Conservation (phyloP, 2,329 filamentous ascomycete genomes). For the Magnaporthiopsis poae region DNA sequence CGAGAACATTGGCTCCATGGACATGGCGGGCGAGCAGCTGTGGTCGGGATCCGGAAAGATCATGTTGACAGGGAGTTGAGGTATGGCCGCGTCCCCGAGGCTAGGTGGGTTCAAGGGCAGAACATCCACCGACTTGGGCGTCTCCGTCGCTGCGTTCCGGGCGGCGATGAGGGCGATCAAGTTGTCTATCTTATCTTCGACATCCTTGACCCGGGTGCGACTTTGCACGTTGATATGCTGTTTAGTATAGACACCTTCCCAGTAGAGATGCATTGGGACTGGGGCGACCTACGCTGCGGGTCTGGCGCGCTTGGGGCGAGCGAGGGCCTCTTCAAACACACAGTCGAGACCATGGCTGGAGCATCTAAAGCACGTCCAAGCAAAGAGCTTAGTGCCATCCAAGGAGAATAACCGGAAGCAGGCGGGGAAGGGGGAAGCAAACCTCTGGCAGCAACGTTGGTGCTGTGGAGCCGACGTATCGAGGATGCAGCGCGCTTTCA, state of each 20-base stretch:
- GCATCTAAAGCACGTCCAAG: conserved; percentile 9
- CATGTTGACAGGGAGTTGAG: neutral
- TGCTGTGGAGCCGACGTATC: conserved; percentile 7
- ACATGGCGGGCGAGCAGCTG: neutral
- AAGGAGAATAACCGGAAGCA: neutral
- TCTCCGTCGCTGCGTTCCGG: conserved; percentile 10
- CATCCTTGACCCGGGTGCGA: conserved; percentile 15
- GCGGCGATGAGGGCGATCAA: conserved; percentile 23
- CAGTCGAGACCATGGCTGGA: conserved; percentile 12
- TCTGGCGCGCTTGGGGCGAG: conserved; percentile 16
- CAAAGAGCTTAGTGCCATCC: neutral
- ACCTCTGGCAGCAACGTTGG: conserved; percentile 14
- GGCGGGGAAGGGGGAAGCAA: neutral
- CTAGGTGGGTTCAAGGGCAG: neutral
- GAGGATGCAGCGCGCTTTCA: conserved; percentile 16
- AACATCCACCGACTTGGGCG: neutral
- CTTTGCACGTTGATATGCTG: conserved; percentile 6
- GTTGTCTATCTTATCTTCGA: conserved; percentile 17
- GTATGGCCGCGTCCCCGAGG: neutral
- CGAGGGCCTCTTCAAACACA: conserved; percentile 17
- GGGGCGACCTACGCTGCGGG: conserved; percentile 12
- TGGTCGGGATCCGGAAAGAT: neutral
- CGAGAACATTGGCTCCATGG: conserved; percentile 9
- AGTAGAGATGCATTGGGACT: neutral
- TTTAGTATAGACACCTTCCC: neutral